Conservation (phyloP, 257 asterid genomes). For the Solanum tarijense region DNA sequence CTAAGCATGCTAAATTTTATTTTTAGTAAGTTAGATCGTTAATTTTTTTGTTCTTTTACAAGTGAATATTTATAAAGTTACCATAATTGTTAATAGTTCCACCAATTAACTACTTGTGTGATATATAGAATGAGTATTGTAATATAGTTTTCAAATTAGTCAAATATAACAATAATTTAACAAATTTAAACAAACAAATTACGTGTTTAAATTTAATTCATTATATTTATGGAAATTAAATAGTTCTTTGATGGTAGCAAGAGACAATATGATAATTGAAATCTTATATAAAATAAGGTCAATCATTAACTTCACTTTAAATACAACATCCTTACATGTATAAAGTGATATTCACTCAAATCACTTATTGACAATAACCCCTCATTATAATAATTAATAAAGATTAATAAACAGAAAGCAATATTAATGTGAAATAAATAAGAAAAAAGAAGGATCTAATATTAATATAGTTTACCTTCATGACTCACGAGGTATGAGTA, state of each 20-base stretch:
- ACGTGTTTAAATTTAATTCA: not conserved
- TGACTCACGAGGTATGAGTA: accelerated
- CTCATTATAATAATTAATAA: not conserved
- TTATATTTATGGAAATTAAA: not conserved
- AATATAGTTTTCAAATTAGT: not conserved
- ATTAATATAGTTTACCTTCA: not conserved
- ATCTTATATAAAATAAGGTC: not conserved
- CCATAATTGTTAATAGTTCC: not conserved
- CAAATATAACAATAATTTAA: not conserved
- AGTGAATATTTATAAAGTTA: not conserved
- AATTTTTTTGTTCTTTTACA: not conserved
- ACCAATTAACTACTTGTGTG: not conserved
- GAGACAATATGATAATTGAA: not conserved
- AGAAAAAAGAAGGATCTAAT: not conserved
- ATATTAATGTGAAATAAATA: not conserved
- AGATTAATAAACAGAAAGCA: not conserved
- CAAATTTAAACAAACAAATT: not conserved
- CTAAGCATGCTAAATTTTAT: not conserved
- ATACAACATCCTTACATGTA: not conserved
- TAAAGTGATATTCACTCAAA: not conserved
- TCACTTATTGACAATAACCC: not conserved
- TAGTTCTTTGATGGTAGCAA: not conserved
- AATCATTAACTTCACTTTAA: not conserved
- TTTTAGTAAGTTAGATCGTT: not conserved
- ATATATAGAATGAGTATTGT: not conserved